Conservation (phyloP, 2,329 filamentous ascomycete species). For the Monilinia fructigena region DNA sequence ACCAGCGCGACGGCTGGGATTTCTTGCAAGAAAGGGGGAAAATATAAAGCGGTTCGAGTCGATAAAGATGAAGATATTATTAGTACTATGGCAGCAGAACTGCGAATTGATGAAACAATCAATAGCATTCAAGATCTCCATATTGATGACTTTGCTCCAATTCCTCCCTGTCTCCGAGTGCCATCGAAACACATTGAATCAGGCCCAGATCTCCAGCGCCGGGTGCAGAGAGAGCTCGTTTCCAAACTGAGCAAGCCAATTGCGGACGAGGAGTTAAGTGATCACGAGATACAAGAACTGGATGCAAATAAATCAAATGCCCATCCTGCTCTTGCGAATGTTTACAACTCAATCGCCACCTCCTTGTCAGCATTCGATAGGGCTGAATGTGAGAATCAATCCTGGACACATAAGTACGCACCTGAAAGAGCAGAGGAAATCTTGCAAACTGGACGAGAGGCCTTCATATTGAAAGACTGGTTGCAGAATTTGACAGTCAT, state of each 20-base stretch:
- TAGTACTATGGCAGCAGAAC: conserved; percentile 27
- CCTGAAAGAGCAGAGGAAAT: conserved; percentile 68
- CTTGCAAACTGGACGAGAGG: conserved; percentile 71
- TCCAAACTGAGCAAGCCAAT: conserved; percentile 21
- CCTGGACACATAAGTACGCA: conserved; percentile 85
- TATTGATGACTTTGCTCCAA: conserved; percentile 43
- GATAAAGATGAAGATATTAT: conserved; percentile 35
- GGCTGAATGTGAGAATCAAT: conserved; percentile 67
- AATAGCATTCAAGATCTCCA: conserved; percentile 32
- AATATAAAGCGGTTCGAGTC: conserved; percentile 36
- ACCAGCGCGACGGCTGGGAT: not conserved
- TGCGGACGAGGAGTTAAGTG: conserved; percentile 34
- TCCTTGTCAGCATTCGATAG: conserved; percentile 77
- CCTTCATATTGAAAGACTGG: conserved; percentile 74
- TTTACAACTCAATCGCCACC: conserved; percentile 60
- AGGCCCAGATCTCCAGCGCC: conserved; percentile 52
- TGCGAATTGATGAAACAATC: conserved; percentile 30
- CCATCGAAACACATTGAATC: conserved; percentile 59
- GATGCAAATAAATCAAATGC: conserved; percentile 29
- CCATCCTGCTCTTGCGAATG: conserved; percentile 59
- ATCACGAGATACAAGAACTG: conserved; percentile 42
- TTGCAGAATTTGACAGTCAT: conserved; percentile 72
- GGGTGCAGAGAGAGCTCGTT: conserved; percentile 49
- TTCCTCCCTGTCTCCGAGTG: conserved; percentile 52
- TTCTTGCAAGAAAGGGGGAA: conserved; percentile 32